phyloP scores from a whole-genome alignment of 2,329 filamentous ascomycete genomes.

The Ophidiomyces ophidiicola region DNA sequence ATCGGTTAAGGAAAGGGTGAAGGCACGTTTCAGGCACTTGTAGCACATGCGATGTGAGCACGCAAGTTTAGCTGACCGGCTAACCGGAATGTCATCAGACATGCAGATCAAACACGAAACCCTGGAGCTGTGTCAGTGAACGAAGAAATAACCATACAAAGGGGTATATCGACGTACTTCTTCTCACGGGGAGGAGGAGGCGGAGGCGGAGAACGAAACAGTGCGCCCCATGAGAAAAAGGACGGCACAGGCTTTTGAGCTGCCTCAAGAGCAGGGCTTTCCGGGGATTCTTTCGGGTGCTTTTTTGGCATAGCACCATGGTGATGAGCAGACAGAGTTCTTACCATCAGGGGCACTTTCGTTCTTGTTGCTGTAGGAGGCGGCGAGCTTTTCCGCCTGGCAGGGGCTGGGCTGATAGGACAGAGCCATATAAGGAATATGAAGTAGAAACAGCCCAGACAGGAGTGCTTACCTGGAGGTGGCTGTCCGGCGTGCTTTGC shows the following conservation, averaged over 20 bases:
- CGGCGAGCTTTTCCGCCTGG: not conserved
- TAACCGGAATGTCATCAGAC: conserved; percentile 51
- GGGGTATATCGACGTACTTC: conserved; percentile 11
- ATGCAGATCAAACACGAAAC: conserved; percentile 62
- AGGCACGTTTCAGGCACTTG: conserved; percentile 59
- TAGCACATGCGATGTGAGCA: conserved; percentile 77
- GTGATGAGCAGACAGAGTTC: not conserved
- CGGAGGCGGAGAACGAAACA: conserved; percentile 11
- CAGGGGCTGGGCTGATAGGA: not conserved
- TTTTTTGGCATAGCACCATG: not conserved
- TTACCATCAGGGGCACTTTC: too few relatives aligned
- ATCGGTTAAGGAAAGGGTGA: conserved; percentile 63
- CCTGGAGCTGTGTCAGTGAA: conserved; percentile 31
- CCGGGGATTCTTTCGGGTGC: not conserved
- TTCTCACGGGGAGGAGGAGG: conserved; percentile 10
- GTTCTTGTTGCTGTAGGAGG: not conserved
- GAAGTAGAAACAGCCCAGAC: too few relatives aligned
- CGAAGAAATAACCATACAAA: not conserved
- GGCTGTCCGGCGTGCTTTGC: not conserved
- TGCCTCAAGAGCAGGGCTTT: conserved; percentile 3
- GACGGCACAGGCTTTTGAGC: conserved; percentile 6
- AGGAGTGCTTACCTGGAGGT: conserved; percentile 7
- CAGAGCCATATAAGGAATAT: too few relatives aligned
- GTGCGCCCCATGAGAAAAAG: conserved; percentile 4
- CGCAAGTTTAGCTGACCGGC: conserved; percentile 56